Evolutionary conservation across 2,329 filamentous ascomycete genomes (phyloP).

Genomic region (Thermomyces lanuginosus): DNA sequence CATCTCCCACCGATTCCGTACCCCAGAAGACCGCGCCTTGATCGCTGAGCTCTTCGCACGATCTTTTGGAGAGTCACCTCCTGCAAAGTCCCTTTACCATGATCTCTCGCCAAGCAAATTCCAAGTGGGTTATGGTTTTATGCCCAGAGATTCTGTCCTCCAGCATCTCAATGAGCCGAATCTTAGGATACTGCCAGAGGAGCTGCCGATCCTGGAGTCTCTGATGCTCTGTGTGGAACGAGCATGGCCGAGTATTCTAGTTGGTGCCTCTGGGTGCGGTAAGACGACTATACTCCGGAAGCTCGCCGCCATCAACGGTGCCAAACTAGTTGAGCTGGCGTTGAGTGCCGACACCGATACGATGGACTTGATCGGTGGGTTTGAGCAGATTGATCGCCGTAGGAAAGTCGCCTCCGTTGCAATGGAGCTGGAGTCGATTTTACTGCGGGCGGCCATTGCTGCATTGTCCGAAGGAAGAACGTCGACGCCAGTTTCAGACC

Average conservation of each 20-base stretch:
- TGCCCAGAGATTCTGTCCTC: slow-evolving; percentile 40
- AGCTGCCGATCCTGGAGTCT: slow-evolving; percentile 62
- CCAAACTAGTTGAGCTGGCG: slow-evolving; percentile 61
- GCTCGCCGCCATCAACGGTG: slow-evolving; percentile 63
- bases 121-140: slow-evolving; percentile 64
- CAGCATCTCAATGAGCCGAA: slow-evolving; percentile 20
- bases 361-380: slow-evolving; percentile 92
- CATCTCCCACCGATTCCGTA: slow-evolving; percentile 77
- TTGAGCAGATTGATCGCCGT: slow-evolving; percentile 78
- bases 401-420: slow-evolving; percentile 51
- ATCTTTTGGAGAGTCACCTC: slow-evolving; percentile 41
- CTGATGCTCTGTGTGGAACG: slow-evolving; percentile 74
- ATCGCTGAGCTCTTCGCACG: slow-evolving; percentile 50
- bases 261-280: slow-evolving; percentile 68
- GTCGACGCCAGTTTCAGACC: slow-evolving; percentile 10
- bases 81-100: slow-evolving; percentile 49
- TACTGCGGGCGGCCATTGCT: slow-evolving; percentile 29
- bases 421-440: slow-evolving; percentile 34
- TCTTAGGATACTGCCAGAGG: slow-evolving; percentile 20
- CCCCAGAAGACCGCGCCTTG: slow-evolving; percentile 46
- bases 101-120: slow-evolving; percentile 48
- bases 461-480: slow-evolving; percentile 12
- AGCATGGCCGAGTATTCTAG: slow-evolving; percentile 75
- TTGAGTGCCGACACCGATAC: slow-evolving; percentile 93
- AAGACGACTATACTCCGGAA: slow-evolving; percentile 70